Evolutionary conservation across 805 yeast genomes (phyloP).

Genomic region (Lipomyces japonicus): DNA sequence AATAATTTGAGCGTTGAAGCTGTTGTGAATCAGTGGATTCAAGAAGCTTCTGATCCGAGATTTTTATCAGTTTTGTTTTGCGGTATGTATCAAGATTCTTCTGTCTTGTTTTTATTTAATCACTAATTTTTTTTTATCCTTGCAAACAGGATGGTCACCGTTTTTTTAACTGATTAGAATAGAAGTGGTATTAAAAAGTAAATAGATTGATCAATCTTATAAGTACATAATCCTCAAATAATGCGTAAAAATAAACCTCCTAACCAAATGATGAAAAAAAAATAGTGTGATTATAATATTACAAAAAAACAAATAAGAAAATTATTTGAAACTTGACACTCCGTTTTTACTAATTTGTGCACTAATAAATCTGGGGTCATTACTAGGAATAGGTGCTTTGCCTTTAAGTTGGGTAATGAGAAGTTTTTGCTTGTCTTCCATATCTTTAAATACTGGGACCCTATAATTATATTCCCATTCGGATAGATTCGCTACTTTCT

Average conservation of each 20-base stretch:
- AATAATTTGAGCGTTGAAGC: slow-evolving; percentile 77
- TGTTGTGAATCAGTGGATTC: slow-evolving; percentile 71
- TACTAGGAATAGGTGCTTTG: slow-evolving; percentile 20
- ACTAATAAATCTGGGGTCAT: slow-evolving; percentile 21
- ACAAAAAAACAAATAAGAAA: neutral
- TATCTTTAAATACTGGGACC: slow-evolving; percentile 22
- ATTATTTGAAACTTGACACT: slow-evolving; percentile 14
- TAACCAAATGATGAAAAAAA: neutral
- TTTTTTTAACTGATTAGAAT: neutral
- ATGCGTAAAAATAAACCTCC: neutral
- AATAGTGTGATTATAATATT: neutral
- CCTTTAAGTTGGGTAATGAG: slow-evolving; percentile 10
- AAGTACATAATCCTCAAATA: neutral
- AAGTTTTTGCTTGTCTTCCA: slow-evolving; percentile 15
- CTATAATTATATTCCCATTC: slow-evolving; percentile 10
- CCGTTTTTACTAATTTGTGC: slow-evolving; percentile 24
- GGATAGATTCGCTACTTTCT: slow-evolving; percentile 8
- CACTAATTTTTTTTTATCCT: too few species aligned
- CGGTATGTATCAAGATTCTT: too few species aligned
- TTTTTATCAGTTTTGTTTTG: slow-evolving; percentile 71
- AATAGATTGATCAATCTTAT: neutral
- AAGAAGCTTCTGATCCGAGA: slow-evolving; percentile 63
- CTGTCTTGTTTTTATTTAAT: too few species aligned
- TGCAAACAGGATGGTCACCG: slow-evolving; percentile 6
- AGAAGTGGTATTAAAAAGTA: neutral